A percentile compares a stretch with the other conserved stretches of the same genome.
Evolutionary conservation across 108 stramenopile genomes (phyloP).

Genomic region (Cylindrotheca closterium): DNA sequence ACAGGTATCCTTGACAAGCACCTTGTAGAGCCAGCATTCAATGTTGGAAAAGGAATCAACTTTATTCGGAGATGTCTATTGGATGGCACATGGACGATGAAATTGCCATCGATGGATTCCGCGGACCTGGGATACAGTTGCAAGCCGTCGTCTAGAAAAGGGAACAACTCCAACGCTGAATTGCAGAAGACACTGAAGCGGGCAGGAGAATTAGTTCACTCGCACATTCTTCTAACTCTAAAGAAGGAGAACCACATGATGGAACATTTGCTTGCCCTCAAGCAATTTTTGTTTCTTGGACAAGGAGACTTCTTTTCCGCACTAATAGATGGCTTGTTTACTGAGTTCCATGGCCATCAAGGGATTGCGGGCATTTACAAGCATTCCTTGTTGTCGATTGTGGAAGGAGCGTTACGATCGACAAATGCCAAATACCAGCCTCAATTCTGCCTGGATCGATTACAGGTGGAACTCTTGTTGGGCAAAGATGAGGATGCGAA

Average conservation of each 20-base stretch:
- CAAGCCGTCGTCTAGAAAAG: constrained; percentile 1
- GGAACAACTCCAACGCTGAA: constrained; percentile 2
- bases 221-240: constrained; percentile 73
- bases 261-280: constrained; percentile 89
- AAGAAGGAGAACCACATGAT: constrained; percentile 71
- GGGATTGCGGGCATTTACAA: constrained; percentile 68
- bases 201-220: constrained; percentile 60
- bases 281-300: constrained; percentile 92
- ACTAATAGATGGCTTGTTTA: constrained; percentile 81
- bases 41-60: constrained; percentile 94
- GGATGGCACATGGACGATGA: constrained; percentile 70
- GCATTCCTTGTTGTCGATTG: constrained; percentile 70
- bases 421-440: constrained; percentile 87
- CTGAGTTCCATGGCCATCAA: constrained; percentile 48
- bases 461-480: constrained; percentile 63
- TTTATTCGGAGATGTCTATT: constrained; percentile 86
- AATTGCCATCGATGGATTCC: constrained; percentile 12
- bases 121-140: constrained; percentile 26
- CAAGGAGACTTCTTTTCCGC: constrained; percentile 95
- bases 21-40: constrained; percentile 73
- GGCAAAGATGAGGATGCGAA: constrained; percentile 45
- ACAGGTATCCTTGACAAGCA: constrained; percentile 63
- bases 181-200: constrained; percentile 38
- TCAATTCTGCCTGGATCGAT: constrained; percentile 69
- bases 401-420: constrained; percentile 84